These are phyloP conservation scores for Nemania sp. DNA, from an alignment of 2,329 filamentous ascomycete species.

Conservation along the genomic window DNA sequence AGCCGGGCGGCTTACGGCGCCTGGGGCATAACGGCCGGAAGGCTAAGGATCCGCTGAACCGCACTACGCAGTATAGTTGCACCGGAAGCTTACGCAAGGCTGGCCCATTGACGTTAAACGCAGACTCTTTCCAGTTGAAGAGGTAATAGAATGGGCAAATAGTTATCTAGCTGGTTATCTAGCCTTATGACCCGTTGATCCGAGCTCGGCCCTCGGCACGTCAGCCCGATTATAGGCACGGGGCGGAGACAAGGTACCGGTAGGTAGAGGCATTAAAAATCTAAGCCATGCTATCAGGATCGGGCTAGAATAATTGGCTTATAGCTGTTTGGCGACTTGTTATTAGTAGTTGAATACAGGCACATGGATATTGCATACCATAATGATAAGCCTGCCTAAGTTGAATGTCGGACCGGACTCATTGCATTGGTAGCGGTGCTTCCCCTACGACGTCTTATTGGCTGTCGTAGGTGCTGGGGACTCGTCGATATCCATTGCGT, in stretches of 20 bases:
- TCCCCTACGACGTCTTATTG: background rate
- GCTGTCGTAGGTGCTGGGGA: background rate
- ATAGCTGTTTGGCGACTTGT: no score
- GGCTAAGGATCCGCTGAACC: no score
- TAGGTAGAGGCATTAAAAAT: no score
- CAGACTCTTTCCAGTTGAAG: background rate
- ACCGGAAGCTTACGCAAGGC: background rate
- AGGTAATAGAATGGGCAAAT: background rate
- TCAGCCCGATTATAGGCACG: background rate
- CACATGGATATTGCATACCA: no score
- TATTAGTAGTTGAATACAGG: no score
- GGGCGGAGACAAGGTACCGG: no score
- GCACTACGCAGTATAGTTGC: no score
- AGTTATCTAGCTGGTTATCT: background rate
- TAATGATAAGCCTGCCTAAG: no score
- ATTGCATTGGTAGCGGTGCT: background rate
- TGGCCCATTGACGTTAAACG: background rate
- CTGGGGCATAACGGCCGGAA: no score
- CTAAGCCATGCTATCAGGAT: no score
- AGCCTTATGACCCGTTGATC: background rate
- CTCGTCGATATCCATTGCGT: constrained; percentile 21
- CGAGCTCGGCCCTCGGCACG: background rate
- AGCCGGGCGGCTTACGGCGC: no score
- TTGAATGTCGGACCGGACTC: background rate
- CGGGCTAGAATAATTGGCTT: no score